A percentile compares a stretch with the other conserved stretches of the same genome.
Evolutionary conservation across 2,329 filamentous ascomycete genomes (phyloP).

Genomic region (Diaporthe sp.): DNA sequence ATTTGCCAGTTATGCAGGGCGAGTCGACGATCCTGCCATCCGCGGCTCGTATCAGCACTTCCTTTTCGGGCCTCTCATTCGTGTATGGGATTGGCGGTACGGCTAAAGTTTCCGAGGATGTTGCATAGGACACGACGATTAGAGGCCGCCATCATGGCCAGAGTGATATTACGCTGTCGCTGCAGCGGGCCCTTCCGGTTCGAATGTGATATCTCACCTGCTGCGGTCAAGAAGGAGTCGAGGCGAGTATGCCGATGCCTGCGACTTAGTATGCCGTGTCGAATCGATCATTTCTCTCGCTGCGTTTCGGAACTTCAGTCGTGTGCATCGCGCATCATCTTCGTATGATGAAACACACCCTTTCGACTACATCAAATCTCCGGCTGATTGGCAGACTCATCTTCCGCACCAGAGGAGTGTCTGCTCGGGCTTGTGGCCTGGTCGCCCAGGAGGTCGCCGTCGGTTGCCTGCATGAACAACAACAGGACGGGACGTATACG

Average conservation of each 20-base stretch:
- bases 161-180: constrained; percentile 7
- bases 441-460: constrained; percentile 3
- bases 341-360: neutral
- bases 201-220: constrained; percentile 25
- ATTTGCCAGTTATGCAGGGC: constrained; percentile 16
- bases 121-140: neutral
- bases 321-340: neutral
- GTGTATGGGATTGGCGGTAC: neutral
- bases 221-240: neutral
- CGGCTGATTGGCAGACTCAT: neutral
- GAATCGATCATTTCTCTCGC: constrained; percentile 20
- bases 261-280: neutral
- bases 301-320: neutral
- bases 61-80: neutral
- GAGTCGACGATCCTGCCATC: neutral
- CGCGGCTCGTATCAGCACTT: constrained; percentile 15
- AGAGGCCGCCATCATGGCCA: neutral
- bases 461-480: constrained; percentile 24
- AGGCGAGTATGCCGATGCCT: constrained; percentile 7
- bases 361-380: constrained; percentile 5
- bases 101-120: neutral
- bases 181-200: constrained; percentile 5
- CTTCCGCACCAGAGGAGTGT: neutral
- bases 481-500: neutral
- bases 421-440: neutral